Evolutionary conservation across 116 monocot genomes (phyloP).

Genomic region (Cymodocea nodosa): DNA sequence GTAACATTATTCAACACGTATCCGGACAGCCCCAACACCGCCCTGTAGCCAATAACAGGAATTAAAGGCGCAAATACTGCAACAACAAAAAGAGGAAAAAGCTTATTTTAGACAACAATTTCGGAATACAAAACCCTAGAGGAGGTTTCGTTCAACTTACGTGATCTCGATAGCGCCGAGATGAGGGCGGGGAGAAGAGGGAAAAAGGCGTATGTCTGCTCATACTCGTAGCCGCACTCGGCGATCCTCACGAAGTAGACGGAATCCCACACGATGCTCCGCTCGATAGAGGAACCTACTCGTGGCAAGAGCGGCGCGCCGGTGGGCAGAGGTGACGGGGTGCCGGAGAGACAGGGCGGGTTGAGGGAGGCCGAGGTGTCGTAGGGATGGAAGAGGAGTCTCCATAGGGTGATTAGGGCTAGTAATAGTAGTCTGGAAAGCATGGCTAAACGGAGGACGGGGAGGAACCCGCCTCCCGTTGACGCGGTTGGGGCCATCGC

Average conservation of each 20-base stretch:
- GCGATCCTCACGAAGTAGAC: conserved; percentile 82
- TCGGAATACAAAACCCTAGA: neutral
- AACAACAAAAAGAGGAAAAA: conserved; percentile 1
- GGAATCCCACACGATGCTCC: conserved; percentile 75
- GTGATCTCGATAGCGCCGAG: conserved; percentile 41
- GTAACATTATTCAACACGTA: conserved; percentile 65
- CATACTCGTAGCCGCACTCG: conserved; percentile 96
- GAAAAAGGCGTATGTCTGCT: conserved; percentile 85
- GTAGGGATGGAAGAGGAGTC: conserved; percentile 63
- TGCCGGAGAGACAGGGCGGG: conserved; percentile 47
- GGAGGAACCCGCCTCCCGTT: neutral
- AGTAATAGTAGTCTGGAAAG: conserved; percentile 58
- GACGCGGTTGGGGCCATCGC: neutral
- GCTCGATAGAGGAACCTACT: conserved; percentile 40
- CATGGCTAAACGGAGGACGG: conserved; percentile 35
- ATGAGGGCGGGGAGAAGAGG: conserved; percentile 59
- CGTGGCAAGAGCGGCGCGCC: conserved; percentile 22
- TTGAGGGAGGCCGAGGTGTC: conserved; percentile 85
- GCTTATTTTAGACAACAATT: too few relatives aligned
- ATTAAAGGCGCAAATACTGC: conserved; percentile 66
- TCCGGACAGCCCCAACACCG: conserved; percentile 67
- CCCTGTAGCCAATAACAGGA: conserved; percentile 62
- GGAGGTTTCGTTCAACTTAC: conserved; percentile 14
- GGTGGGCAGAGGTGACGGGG: neutral
- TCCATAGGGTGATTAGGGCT: conserved; percentile 32